These are phyloP conservation scores for Phytopythium litorale DNA, from an alignment of 352 stramenopile species.

Conservation along the genomic window DNA sequence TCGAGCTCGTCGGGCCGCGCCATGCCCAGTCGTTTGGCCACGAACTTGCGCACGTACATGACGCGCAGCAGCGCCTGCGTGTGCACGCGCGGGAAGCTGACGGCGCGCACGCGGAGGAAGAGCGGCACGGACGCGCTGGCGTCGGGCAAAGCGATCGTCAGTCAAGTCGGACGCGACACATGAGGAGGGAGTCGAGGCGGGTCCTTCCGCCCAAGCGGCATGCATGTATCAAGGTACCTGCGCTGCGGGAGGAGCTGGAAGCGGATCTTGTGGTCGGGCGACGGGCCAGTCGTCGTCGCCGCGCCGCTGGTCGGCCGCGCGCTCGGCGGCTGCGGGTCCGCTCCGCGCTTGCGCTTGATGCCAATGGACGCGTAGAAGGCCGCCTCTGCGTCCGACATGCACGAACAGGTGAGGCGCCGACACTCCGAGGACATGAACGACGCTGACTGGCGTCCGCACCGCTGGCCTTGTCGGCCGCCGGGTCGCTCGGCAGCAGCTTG, in stretches of 20 bases:
- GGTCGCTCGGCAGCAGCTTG: slow-evolving; percentile 48
- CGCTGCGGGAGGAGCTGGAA: slow-evolving; percentile 44
- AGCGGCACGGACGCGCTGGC: slow-evolving; percentile 36
- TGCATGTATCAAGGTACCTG: slow-evolving; percentile 13
- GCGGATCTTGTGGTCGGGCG: slow-evolving; percentile 28
- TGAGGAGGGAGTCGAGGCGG: background rate
- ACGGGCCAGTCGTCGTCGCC: slow-evolving; percentile 18
- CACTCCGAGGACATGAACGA: background rate
- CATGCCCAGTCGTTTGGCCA: slow-evolving; percentile 41
- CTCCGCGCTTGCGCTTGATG: slow-evolving; percentile 51
- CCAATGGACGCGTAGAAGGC: slow-evolving; percentile 44
- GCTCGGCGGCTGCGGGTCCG: background rate
- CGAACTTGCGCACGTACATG: slow-evolving; percentile 55
- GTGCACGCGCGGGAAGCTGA: slow-evolving; percentile 30
- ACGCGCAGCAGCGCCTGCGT: slow-evolving; percentile 37
- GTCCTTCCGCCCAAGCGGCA: slow-evolving; percentile 3
- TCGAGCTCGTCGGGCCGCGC: slow-evolving; percentile 45
- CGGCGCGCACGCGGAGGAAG: slow-evolving; percentile 27
- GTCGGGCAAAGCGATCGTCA: background rate
- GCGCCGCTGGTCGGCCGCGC: background rate
- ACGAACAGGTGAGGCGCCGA: background rate
- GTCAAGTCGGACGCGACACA: slow-evolving; percentile 6
- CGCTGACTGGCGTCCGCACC: slow-evolving; percentile 11
- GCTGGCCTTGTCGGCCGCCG: slow-evolving; percentile 33
- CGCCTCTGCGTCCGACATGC: slow-evolving; percentile 12